Evolutionary conservation across 108 stramenopile species (phyloP).

Genomic region (Nitzschia palea): DNA sequence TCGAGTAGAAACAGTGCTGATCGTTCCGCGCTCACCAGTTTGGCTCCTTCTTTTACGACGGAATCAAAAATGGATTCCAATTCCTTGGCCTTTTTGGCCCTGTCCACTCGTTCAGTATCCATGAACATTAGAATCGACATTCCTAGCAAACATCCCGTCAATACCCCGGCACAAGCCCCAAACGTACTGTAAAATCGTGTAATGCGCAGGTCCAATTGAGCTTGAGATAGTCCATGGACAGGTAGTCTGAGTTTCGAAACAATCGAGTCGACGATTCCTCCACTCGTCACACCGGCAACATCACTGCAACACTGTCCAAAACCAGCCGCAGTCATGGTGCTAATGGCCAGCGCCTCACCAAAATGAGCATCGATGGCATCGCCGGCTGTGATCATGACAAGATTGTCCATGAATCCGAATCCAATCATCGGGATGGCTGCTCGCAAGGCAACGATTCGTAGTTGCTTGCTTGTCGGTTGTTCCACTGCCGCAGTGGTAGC

Average conservation of each 20-base stretch:
- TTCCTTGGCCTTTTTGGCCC: slow-evolving; percentile 67
- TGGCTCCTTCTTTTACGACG: slow-evolving; percentile 50
- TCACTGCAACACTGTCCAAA: slow-evolving; percentile 63
- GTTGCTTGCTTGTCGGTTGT: slow-evolving; percentile 40
- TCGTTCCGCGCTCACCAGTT: slow-evolving; percentile 53
- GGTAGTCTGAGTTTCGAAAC: slow-evolving; percentile 59
- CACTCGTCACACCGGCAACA: slow-evolving; percentile 53
- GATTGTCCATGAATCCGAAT: slow-evolving; percentile 89
- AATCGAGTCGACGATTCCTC: slow-evolving; percentile 57
- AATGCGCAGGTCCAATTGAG: slow-evolving; percentile 46
- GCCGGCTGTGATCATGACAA: slow-evolving; percentile 88
- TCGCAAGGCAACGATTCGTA: slow-evolving; percentile 48
- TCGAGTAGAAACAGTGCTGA: slow-evolving; percentile 60
- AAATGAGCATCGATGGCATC: slow-evolving; percentile 76
- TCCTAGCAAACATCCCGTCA: slow-evolving; percentile 81
- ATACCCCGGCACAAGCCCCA: slow-evolving; percentile 79
- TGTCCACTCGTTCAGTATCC: slow-evolving; percentile 71
- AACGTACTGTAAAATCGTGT: slow-evolving; percentile 38
- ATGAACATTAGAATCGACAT: slow-evolving; percentile 80
- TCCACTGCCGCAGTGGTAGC: background rate
- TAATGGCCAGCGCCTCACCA: slow-evolving; percentile 76
- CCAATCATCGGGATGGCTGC: slow-evolving; percentile 69
- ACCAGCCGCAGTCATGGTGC: slow-evolving; percentile 84
- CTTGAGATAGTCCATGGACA: slow-evolving; percentile 49
- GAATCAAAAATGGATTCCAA: slow-evolving; percentile 57